Percentiles rank a stretch among this genome's conserved stretches.
phyloP scores from a whole-genome alignment of 495 filamentous ascomycete genomes.

The Neurospora cerealis region DNA sequence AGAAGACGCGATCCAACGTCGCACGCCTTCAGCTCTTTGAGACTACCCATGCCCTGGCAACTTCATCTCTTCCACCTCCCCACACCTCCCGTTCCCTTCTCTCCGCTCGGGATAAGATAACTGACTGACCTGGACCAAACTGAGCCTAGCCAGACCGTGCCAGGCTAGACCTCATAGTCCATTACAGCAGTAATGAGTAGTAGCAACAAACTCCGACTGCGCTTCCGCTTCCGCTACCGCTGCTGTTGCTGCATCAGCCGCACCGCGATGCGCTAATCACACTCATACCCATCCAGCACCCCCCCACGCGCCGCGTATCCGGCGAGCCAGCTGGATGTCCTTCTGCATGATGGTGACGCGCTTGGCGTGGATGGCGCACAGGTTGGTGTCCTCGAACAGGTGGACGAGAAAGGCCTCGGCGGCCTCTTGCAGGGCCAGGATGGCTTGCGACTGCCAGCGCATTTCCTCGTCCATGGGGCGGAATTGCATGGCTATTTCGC shows the following conservation, averaged over 20 bases:
- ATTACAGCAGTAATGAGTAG: background rate
- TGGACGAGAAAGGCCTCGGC: constrained; percentile 89
- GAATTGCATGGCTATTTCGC: constrained; percentile 63
- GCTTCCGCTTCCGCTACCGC: background rate
- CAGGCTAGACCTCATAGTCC: background rate
- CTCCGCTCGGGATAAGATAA: background rate
- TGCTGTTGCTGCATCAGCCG: background rate
- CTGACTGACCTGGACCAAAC: background rate
- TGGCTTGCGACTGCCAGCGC: constrained; percentile 88
- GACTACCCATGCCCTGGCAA: background rate
- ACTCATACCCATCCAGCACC: constrained; percentile 27
- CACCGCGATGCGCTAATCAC: background rate
- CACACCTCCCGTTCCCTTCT: background rate
- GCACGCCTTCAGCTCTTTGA: background rate
- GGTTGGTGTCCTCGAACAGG: constrained; percentile 89
- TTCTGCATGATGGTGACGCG: constrained; percentile 97
- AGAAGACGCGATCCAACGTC: background rate
- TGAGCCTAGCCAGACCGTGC: background rate
- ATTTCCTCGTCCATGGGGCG: constrained; percentile 48
- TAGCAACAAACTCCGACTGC: background rate
- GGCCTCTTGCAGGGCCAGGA: constrained; percentile 83
- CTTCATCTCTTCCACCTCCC: background rate
- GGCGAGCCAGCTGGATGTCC: constrained; percentile 80
- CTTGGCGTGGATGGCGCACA: constrained; percentile 93
- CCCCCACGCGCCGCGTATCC: constrained; percentile 62